Percentiles rank a stretch among this genome's conserved stretches.
Conservation (phyloP, 257 asterid genomes). For the Penstemon eatonii region DNA sequence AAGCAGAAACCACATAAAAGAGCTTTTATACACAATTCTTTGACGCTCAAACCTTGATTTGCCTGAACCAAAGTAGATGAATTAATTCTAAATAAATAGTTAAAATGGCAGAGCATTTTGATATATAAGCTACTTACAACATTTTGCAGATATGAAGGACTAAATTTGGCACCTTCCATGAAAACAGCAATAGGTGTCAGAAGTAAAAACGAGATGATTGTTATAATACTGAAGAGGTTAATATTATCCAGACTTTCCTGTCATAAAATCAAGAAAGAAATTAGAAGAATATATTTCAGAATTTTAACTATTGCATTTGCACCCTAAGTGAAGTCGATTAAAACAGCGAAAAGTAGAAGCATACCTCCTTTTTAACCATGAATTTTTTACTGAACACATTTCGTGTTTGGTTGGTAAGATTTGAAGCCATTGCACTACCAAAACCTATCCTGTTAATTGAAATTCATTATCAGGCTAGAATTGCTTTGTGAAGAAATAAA, state of each 20-base stretch:
- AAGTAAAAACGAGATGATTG: conserved; percentile 69
- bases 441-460: conserved; percentile 72
- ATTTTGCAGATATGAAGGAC: conserved; percentile 62
- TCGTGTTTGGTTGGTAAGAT: conserved; percentile 82
- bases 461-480: conserved; percentile 10
- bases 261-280: conserved; percentile 18
- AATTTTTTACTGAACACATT: conserved; percentile 79
- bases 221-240: conserved; percentile 74
- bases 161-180: conserved; percentile 71
- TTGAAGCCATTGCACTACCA: conserved; percentile 93
- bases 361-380: conserved; percentile 73
- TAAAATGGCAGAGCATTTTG: not conserved
- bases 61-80: conserved; percentile 43
- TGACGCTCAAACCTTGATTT: conserved; percentile 63
- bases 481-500: not conserved
- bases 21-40: conserved; percentile 53
- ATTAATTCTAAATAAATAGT: not conserved
- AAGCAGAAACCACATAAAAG: conserved; percentile 79
- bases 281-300: not conserved
- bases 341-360: not conserved
- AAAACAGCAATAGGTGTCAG: conserved; percentile 60
- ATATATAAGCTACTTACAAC: conserved; percentile 47
- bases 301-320: not conserved
- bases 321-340: not conserved
- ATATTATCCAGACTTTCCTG: conserved; percentile 83